Base-by-base conservation (phyloP, 805 yeast genomes). In the Candida sonorensis region DNA sequence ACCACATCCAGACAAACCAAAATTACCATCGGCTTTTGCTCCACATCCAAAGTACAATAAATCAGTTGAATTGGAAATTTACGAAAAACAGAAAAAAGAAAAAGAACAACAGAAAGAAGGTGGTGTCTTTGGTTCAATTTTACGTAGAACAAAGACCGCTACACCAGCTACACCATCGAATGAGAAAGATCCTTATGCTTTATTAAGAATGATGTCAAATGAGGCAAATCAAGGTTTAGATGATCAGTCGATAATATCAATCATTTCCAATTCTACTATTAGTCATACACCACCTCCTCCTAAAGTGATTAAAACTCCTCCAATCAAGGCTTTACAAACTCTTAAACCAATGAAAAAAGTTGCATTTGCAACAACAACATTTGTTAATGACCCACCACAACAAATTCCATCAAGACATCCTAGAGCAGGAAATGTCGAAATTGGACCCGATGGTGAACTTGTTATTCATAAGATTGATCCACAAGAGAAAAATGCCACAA, bases 331-430 rank as follows among this genome's bases (percentile, higher is more conserved):
- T 2, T 39, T 60, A 14, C 36, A 41, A 23, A 48, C 43, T 8
- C 34, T 58, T 7, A 51, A 40, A 46, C 64, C 51, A 11, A 60
- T 83, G 51, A 68, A 72, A 41, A 64, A 88, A 39, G 95, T 86
- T 4, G 69, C 76, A 0, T 88, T 88, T 56, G 86, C 92, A 0
- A 67, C 85, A 4, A 82, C 82, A 31, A 75, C 79, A 32, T 71
- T 86, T 39, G 67, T 66, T 0, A 66, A 65, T 40, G 96, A 88
- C 55, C 97, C 97, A 2, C 95, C 95, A 1, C 97, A 88, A 50
- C 95, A 87, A 52, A 82, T 88, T 39, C 97, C 97, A 2, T 81
- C 94, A 2, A 63, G 94, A 49, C 70, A 68, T 38, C 96, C 97
- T 6, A 67, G 79, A 42, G 68, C 70, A 45, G 96, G 97, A 7